Evolutionary conservation across 2,329 filamentous ascomycete species (phyloP).

Genomic region (Aulographum hederae): DNA sequence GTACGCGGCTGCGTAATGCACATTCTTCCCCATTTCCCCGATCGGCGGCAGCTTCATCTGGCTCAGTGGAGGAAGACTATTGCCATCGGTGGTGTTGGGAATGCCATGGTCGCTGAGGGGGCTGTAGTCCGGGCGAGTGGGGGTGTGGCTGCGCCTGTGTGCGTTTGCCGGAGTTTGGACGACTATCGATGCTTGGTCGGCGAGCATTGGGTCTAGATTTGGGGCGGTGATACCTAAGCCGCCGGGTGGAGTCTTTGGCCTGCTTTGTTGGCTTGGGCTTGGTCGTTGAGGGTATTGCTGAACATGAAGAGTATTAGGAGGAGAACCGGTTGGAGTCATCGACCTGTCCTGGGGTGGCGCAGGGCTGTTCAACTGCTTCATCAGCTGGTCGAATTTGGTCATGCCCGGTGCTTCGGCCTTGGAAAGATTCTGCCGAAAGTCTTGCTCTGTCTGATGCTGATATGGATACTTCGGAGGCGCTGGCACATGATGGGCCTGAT

Average conservation of each 20-base stretch:
- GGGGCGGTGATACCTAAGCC: background rate
- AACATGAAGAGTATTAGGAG: background rate
- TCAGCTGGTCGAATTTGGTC: too few species aligned
- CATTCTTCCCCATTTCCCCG: too few species aligned
- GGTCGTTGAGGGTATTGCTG: background rate
- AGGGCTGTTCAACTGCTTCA: too few species aligned
- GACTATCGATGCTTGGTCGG: constrained; percentile 1
- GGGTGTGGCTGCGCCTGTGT: background rate
- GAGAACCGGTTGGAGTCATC: background rate
- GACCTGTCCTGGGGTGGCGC: background rate
- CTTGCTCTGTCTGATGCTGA: too few species aligned
- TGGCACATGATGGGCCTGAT: too few species aligned
- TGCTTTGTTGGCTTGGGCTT: background rate
- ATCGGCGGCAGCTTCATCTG: too few species aligned
- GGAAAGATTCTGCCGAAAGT: too few species aligned
- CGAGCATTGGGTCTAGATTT: background rate
- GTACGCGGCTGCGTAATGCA: too few species aligned
- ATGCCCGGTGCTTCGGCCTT: too few species aligned
- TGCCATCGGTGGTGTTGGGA: background rate
- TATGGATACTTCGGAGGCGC: too few species aligned
- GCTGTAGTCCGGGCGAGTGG: constrained; percentile 3
- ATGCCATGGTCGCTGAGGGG: constrained; percentile 1
- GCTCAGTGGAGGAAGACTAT: too few species aligned
- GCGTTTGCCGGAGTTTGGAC: constrained; percentile 1
- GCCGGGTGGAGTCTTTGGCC: background rate